A percentile compares a stretch with the other conserved stretches of the same genome.
Conservation (phyloP, 2,329 filamentous ascomycete species). For the Emydomyces testavorans region DNA sequence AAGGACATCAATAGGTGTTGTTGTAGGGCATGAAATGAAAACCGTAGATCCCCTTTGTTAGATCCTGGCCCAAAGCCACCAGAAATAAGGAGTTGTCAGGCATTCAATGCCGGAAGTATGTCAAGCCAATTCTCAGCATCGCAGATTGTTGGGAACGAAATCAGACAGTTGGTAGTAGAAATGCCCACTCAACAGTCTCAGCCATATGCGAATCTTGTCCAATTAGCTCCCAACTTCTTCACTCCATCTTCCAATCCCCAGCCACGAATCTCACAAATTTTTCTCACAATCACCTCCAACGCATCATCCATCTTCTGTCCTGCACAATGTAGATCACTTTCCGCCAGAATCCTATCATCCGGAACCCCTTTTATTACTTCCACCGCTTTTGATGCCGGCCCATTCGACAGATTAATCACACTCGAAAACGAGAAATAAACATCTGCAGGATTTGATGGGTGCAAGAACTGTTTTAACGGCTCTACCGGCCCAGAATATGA, state of each 20-base stretch:
- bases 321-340: constrained; percentile 80
- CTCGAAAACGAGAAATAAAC: constrained; percentile 84
- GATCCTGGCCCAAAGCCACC: too few relatives aligned
- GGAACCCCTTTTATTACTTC: constrained; percentile 63
- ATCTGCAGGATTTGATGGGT: constrained; percentile 57
- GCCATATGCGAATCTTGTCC: constrained; percentile 64
- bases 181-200: constrained; percentile 12
- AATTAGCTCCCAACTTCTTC: constrained; percentile 58
- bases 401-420: constrained; percentile 62
- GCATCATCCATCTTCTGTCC: constrained; percentile 67
- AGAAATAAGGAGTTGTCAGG: too few relatives aligned
- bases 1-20: too few relatives aligned
- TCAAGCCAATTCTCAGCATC: too few relatives aligned
- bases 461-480: constrained; percentile 64
- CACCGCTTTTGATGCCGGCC: constrained; percentile 44
- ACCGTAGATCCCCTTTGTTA: too few relatives aligned
- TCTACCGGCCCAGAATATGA: constrained; percentile 76
- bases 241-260: constrained; percentile 68
- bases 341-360: constrained; percentile 66
- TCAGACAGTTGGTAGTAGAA: too few relatives aligned
- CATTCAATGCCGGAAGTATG: too few relatives aligned
- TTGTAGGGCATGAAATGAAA: too few relatives aligned
- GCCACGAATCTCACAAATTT: constrained; percentile 63
- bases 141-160: too few relatives aligned
- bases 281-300: constrained; percentile 63